Base-by-base conservation (phyloP, 2,329 filamentous ascomycete species). In the Fusarium sp. region DNA sequence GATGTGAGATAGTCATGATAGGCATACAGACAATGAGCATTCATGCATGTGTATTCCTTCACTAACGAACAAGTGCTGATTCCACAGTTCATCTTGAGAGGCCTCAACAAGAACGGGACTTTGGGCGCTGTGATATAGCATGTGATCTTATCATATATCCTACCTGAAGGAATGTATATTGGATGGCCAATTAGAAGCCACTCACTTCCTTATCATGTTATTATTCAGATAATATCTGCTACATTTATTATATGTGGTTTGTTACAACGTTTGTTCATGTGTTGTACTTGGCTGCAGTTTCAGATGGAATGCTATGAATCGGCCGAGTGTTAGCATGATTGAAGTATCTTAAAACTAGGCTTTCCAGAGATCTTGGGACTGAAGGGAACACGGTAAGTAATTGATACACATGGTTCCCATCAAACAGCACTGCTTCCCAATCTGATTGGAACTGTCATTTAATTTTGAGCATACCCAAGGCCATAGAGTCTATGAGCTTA, bases 41-140 rank as follows among this genome's bases (percentile, higher is more conserved):
- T 40, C n/a, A 43, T 20, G n/a, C 22, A 6, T n/a, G 10, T 38
- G 7, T 4, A 20, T 22, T 27, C 34, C 30, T 25, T 52, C 34
- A n/a, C 34, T n/a, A 43, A 41, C 29, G 58, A 49, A 49, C 57
- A 68, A 54, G 67, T 73, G 70, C 70, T 63, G 49, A 69, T 69
- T 49, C 40, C 30, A 15, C 24, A n/a, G 54, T 40, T 25, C 66
- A 67, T 51, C 11, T 32, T 34, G 27, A 57, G 43, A 27, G 53
- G 51, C 48, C 15, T 53, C 6, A 45, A 25, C 20, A 29, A 16
- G 40, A 59, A 34, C 27, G 45, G 29, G 48, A 59, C 30, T 34
- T 22, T n/a, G n/a, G 30, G 13, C 24, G 13, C n/a, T 45, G 30
- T 32, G 24, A 32, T 45, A 25, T 40, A n/a, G 27, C 30, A 52